Evolutionary conservation across 768 basidiomycete species (phyloP).

Genomic region (Tylopilus sp.): DNA sequence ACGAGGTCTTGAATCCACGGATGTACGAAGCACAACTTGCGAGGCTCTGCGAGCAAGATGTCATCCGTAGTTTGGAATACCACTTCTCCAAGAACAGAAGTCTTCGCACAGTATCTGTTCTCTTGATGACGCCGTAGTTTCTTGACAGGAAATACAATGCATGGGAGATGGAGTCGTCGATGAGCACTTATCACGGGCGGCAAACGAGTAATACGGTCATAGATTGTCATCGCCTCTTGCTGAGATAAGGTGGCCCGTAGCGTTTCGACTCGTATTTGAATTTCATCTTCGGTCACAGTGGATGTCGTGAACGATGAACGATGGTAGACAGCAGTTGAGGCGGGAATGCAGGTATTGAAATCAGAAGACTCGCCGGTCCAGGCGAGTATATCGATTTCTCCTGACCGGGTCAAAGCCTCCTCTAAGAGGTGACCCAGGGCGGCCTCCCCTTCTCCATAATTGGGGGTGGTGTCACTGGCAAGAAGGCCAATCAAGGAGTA

Average conservation of each 20-base stretch:
- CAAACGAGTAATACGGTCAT: neutral
- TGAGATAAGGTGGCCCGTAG: neutral
- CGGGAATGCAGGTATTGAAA: neutral
- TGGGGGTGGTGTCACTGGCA: neutral
- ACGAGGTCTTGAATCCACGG: conserved; percentile 13
- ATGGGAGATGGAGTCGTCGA: neutral
- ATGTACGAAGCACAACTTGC: conserved; percentile 3
- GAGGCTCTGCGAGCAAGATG: neutral
- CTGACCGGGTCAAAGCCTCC: neutral
- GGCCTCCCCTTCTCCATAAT: neutral
- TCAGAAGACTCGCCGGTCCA: neutral
- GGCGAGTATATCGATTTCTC: neutral
- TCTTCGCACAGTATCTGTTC: conserved; percentile 1
- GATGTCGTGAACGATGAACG: neutral
- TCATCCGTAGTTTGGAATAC: neutral
- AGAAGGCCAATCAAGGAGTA: neutral
- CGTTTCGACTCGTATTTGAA: neutral
- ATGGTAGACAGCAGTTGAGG: neutral
- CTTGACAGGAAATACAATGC: conserved; percentile 1
- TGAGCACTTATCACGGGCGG: neutral
- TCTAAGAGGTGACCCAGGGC: neutral
- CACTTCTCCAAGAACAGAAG: neutral
- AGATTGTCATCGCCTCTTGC: neutral
- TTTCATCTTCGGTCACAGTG: neutral
- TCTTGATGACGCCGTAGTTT: neutral